phyloP scores from a whole-genome alignment of 495 filamentous ascomycete genomes.

The Penicillium antarcticum region DNA sequence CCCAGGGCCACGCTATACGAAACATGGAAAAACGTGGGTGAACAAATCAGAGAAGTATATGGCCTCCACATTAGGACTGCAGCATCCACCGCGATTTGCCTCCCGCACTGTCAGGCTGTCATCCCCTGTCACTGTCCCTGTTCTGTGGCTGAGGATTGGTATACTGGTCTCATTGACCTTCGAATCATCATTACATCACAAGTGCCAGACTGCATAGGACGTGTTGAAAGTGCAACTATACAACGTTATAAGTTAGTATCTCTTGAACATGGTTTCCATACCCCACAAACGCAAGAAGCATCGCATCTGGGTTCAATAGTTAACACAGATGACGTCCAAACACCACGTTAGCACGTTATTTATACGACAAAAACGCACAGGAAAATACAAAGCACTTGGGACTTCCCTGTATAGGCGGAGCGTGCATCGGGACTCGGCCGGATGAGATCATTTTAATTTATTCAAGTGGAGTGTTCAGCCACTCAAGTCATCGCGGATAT shows the following conservation, averaged over 20 bases:
- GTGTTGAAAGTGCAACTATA: conserved; percentile 13
- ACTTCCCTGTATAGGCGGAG: conserved; percentile 3
- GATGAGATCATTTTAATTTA: conserved; percentile 38
- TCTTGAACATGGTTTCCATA: background rate
- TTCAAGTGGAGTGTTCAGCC: conserved; percentile 30
- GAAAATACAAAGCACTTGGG: background rate
- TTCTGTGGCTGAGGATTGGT: background rate
- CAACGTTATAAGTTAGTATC: background rate
- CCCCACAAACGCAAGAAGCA: background rate
- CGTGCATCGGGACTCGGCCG: conserved; percentile 15
- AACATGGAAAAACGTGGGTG: conserved; percentile 6
- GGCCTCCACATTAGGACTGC: background rate
- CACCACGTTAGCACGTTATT: background rate
- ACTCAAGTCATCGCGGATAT: conserved; percentile 31
- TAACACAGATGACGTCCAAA: background rate
- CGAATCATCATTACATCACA: conserved; percentile 30
- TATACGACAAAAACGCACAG: background rate
- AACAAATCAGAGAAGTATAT: conserved; percentile 11
- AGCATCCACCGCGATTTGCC: conserved; percentile 14
- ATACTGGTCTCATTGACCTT: background rate
- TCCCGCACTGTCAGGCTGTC: conserved; percentile 9
- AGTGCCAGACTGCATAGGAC: background rate
- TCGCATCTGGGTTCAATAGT: background rate
- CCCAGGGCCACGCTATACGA: conserved; percentile 9
- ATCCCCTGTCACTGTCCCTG: conserved; percentile 7